Base-by-base conservation (phyloP, 345 rosid genomes). In the Populus ilicifolia region DNA sequence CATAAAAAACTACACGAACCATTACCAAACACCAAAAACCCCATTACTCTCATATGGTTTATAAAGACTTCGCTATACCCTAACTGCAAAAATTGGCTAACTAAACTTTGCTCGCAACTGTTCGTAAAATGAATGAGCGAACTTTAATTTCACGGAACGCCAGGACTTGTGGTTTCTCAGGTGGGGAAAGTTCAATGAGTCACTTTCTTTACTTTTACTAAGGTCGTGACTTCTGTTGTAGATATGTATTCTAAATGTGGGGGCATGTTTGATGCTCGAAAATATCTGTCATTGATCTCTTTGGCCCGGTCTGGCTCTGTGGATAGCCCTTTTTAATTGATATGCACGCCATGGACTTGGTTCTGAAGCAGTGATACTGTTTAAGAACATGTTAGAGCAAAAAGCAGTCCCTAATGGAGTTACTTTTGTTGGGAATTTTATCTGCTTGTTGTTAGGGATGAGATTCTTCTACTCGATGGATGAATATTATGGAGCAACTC, bases 161-260 rank as follows among this genome's bases (percentile, higher is more conserved):
- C 75, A 56, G 83, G 87, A 81, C 86, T 64, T 84, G 78, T 41
- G 44, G 44, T 9, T 1, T 10, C 11, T 41, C 2, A 2, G 72
- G 48, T 76, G 88, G 83, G 85, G 85, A 20, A 72, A 79, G 20
- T 81, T 80, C 56, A 48, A 67, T 1, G 81, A 85, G 59, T 77
- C 89, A 13, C 83, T 88, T 46, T 27, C 23, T 50, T 77, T 87
- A 41, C 79, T 82, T 78, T 77, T 81, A 30, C 33, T 33, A 5
- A 86, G 85, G 91, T 91, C 85, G 38, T 66, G 54, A 85, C 91
- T 66, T 87, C 88, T 63, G 89, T 88, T 14, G 63, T 85, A 43
- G 90, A 90, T 82, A 90, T 90, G 94, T 90, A 90, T 84, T 86
- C 91, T 61, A 84, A 84, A 65, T 86, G 91, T 52, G 92, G 91